Evolutionary conservation across 176 grass and related monocot species (phyloP).

Genomic region (Oryza officinalis): DNA sequence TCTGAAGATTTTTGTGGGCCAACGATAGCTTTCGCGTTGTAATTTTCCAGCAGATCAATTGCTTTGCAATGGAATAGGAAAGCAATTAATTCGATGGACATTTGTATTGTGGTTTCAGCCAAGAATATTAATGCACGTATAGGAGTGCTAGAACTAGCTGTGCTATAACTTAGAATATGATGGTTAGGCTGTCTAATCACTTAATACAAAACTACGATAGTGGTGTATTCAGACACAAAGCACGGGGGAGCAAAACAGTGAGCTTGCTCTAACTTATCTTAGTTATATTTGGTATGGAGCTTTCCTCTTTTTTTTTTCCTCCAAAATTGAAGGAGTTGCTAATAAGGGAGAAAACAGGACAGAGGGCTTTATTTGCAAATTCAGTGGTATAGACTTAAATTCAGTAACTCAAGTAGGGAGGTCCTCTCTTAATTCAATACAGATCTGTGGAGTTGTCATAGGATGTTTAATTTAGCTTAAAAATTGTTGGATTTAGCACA

Average conservation of each 20-base stretch:
- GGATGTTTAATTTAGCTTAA: neutral
- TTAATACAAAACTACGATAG: neutral
- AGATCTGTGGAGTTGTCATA: neutral
- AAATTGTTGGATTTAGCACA: neutral
- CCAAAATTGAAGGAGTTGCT: neutral
- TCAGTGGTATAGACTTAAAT: neutral
- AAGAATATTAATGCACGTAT: conserved; percentile 1
- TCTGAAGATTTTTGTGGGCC: conserved; percentile 56
- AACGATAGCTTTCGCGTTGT: conserved; percentile 45
- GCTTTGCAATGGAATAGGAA: conserved; percentile 26
- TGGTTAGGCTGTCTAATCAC: neutral
- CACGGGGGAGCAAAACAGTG: neutral
- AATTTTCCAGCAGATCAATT: conserved; percentile 45
- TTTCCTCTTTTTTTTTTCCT: neutral
- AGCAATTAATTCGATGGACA: neutral
- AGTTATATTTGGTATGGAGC: neutral
- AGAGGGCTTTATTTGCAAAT: neutral
- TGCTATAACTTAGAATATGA: conserved; percentile 2
- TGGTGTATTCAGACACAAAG: neutral
- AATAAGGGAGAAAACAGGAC: neutral
- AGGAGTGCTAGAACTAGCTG: neutral
- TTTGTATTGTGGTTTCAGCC: neutral
- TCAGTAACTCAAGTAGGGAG: neutral
- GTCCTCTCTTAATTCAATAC: too few relatives aligned
- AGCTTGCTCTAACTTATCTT: neutral